These are phyloP conservation scores for Tuber aestivum DNA, from an alignment of 495 filamentous ascomycete species.

Conservation along the genomic window DNA sequence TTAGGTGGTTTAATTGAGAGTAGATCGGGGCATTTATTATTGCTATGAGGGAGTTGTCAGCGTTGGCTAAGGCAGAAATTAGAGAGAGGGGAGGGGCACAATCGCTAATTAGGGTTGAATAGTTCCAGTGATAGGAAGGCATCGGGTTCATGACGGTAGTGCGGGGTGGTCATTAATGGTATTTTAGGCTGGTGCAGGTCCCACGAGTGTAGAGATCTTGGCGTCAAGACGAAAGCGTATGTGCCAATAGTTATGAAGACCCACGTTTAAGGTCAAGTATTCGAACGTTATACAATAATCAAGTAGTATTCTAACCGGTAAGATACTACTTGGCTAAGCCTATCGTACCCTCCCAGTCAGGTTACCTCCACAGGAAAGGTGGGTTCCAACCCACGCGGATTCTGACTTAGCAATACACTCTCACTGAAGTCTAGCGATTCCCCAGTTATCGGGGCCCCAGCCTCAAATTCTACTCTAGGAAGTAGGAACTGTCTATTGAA, in stretches of 20 bases:
- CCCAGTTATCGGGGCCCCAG: no score
- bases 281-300: background rate
- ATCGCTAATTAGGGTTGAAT: constrained; percentile 12
- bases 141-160: constrained; percentile 26
- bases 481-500: no score
- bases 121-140: constrained; percentile 24
- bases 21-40: background rate
- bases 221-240: constrained; percentile 29
- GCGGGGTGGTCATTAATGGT: constrained; percentile 17
- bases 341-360: background rate
- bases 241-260: background rate
- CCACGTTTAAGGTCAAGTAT: constrained; percentile 28
- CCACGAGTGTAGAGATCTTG: constrained; percentile 6
- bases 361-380: background rate
- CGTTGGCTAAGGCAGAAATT: background rate
- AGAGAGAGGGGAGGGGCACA: background rate
- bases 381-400: constrained; percentile 14
- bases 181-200: background rate
- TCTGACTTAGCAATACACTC: no score
- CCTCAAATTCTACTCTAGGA: no score
- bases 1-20: constrained; percentile 8
- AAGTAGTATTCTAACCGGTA: constrained; percentile 3
- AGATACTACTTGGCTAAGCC: background rate
- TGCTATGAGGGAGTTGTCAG: constrained; percentile 2
- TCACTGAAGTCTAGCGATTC: no score